A percentile compares a stretch with the other conserved stretches of the same genome.
Evolutionary conservation across 345 rosid genomes (phyloP).

Genomic region (Eucalyptus marginata): DNA sequence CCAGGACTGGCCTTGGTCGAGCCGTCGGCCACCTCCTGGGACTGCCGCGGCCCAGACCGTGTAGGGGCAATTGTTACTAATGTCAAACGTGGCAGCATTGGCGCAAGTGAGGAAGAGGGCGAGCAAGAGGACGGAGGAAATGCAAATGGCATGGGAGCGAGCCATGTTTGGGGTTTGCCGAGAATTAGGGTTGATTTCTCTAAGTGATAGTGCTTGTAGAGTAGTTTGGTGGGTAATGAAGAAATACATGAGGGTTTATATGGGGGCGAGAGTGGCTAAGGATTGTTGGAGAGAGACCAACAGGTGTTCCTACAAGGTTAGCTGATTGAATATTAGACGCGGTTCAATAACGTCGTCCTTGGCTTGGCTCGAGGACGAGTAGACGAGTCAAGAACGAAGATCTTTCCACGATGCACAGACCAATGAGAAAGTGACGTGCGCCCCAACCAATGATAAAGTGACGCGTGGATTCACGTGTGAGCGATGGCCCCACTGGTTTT

Average conservation of each 20-base stretch:
- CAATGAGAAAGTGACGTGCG: too few species aligned
- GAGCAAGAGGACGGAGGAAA: background rate
- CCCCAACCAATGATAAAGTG: too few species aligned
- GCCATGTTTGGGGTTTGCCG: background rate
- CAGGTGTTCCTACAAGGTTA: background rate
- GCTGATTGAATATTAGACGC: background rate
- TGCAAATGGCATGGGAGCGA: background rate
- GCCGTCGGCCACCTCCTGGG: conserved; percentile 13
- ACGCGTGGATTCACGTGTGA: too few species aligned
- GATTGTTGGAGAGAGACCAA: background rate
- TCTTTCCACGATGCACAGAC: background rate
- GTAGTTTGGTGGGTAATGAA: background rate
- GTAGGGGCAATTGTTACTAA: conserved; percentile 11
- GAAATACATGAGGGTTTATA: background rate
- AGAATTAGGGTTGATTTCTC: background rate
- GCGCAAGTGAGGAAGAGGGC: background rate
- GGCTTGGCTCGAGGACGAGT: background rate
- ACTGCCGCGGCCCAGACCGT: conserved; percentile 8
- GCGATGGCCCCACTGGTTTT: too few species aligned
- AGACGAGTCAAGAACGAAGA: background rate
- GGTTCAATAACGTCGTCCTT: background rate
- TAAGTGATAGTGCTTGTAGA: background rate
- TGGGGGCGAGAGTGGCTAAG: background rate
- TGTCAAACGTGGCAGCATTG: background rate
- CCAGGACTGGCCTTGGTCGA: conserved; percentile 1